Percentiles rank a stretch among this genome's conserved stretches.
Conservation (phyloP, 2,329 filamentous ascomycete species). For the Sclerotinia spermophila region DNA sequence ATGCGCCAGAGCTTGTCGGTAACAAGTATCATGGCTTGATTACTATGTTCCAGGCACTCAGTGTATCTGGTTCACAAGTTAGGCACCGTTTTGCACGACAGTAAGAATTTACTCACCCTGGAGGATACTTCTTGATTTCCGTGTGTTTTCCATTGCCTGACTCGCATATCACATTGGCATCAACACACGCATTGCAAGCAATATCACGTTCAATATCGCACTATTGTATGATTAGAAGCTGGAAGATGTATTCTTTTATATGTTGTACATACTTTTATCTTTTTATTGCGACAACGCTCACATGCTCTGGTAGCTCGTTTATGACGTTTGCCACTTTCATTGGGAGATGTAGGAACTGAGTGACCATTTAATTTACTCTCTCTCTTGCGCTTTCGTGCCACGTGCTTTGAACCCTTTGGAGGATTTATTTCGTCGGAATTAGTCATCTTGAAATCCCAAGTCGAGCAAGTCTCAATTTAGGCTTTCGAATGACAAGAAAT, state of each 20-base stretch:
- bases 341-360: background rate
- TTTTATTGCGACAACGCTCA: conserved; percentile 14
- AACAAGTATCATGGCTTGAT: conserved; percentile 10
- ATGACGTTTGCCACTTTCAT: background rate
- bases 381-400: conserved; percentile 7
- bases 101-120: background rate
- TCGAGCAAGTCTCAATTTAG: background rate
- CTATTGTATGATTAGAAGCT: background rate
- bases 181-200: conserved; percentile 13
- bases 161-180: conserved; percentile 10
- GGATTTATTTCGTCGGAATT: background rate
- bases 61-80: conserved; percentile 1
- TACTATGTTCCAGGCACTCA: background rate
- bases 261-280: conserved; percentile 3
- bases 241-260: background rate
- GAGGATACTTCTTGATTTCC: conserved; percentile 10
- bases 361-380: background rate
- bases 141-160: conserved; percentile 8
- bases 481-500: background rate
- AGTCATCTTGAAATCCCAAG: background rate
- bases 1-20: conserved; percentile 3
- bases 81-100: background rate
- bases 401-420: background rate
- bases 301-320: conserved; percentile 13
- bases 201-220: conserved; percentile 6